Conservation (phyloP, 2,329 filamentous ascomycete genomes). For the Penicillium crustosum region DNA sequence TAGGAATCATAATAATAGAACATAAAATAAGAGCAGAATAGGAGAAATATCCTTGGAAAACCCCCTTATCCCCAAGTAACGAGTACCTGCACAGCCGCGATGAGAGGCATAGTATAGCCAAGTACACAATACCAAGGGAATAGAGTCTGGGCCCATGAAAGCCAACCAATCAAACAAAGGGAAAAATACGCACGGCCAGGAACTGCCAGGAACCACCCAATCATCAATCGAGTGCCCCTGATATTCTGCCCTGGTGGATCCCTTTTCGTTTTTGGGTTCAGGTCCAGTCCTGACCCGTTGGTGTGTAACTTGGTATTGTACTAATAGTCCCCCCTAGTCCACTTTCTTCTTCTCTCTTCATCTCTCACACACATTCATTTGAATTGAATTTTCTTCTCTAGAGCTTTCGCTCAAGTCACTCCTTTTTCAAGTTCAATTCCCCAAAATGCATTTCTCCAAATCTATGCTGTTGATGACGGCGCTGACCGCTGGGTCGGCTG, state of each 20-base stretch:
- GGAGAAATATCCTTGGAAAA: not conserved
- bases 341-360: constrained; percentile 8
- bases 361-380: constrained; percentile 22
- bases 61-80: constrained; percentile 6
- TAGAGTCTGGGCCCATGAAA: constrained; percentile 9
- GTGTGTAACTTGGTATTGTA: constrained; percentile 9
- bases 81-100: constrained; percentile 6
- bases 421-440: constrained; percentile 16
- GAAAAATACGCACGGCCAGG: constrained; percentile 8
- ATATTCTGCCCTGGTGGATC: constrained; percentile 8
- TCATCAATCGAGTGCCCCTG: constrained; percentile 18
- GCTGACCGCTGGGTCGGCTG: constrained; percentile 37
- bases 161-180: constrained; percentile 14
- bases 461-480: constrained; percentile 38
- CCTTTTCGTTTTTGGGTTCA: constrained; percentile 1
- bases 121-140: constrained; percentile 11
- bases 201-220: constrained; percentile 19
- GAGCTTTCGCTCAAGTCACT: constrained; percentile 25
- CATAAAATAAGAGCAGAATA: not conserved
- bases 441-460: constrained; percentile 42
- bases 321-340: constrained; percentile 9
- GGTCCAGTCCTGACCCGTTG: constrained; percentile 2
- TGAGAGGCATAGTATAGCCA: constrained; percentile 1
- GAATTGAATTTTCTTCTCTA: constrained; percentile 13
- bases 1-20: not conserved